Conservation (phyloP, 2,329 filamentous ascomycete species). For the Metarhizium sp. region DNA sequence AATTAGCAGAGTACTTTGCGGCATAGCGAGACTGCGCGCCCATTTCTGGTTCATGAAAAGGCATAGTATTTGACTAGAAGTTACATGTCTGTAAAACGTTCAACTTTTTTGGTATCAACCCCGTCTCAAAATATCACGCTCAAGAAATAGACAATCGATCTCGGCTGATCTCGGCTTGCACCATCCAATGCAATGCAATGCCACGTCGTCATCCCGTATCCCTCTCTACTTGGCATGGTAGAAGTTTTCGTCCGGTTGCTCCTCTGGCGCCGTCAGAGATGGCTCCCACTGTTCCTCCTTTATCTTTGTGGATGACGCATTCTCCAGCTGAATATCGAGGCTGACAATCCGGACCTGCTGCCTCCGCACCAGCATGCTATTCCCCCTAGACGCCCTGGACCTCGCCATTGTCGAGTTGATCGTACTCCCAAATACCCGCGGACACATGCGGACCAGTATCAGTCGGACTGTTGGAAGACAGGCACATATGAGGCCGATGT, state of each 20-base stretch:
- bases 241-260: neutral
- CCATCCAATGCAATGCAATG: too few species aligned
- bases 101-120: too few species aligned
- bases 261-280: neutral
- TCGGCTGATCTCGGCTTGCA: too few species aligned
- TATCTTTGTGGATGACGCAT: neutral
- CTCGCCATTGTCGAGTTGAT: neutral
- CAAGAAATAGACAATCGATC: too few species aligned
- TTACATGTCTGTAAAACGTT: too few species aligned
- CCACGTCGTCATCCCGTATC: neutral
- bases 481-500: conserved; percentile 6
- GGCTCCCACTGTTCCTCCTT: neutral
- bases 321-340: neutral
- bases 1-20: too few species aligned
- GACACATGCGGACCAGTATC: conserved; percentile 3
- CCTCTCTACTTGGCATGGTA: neutral
- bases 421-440: conserved; percentile 3
- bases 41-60: too few species aligned
- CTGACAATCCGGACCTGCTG: neutral
- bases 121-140: too few species aligned
- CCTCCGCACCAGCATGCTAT: neutral
- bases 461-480: conserved; percentile 4
- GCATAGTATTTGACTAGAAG: too few species aligned
- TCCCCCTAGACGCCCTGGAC: neutral
- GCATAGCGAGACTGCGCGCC: too few species aligned